A percentile compares a stretch with the other conserved stretches of the same genome.
Conservation (phyloP, 2,329 filamentous ascomycete genomes). For the Penicillium decumbens region DNA sequence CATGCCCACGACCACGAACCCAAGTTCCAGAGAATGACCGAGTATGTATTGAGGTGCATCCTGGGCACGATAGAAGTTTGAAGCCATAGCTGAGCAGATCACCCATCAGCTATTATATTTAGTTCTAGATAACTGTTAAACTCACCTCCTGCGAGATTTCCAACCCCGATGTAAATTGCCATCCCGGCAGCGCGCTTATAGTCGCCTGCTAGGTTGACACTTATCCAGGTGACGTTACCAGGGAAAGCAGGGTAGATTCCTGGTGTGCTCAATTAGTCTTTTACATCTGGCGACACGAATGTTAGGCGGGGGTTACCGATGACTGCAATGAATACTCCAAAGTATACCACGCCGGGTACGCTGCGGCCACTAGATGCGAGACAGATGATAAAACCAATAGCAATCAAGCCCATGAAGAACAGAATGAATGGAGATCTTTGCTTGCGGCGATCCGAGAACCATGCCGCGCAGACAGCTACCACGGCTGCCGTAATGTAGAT, state of each 20-base stretch:
- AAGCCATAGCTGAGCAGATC: constrained; percentile 55
- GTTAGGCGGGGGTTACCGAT: constrained; percentile 34
- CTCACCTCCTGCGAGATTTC: constrained; percentile 47
- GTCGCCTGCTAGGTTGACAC: constrained; percentile 56
- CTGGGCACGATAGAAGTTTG: constrained; percentile 61
- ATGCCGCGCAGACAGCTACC: constrained; percentile 46
- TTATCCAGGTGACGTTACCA: constrained; percentile 53
- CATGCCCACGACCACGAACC: constrained; percentile 47
- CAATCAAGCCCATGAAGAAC: constrained; percentile 50
- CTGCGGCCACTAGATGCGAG: constrained; percentile 33
- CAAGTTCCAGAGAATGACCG: constrained; percentile 51
- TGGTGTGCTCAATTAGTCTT: constrained; percentile 12
- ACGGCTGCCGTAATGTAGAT: constrained; percentile 41
- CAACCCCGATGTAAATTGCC: constrained; percentile 60
- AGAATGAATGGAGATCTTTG: constrained; percentile 55
- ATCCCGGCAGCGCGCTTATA: constrained; percentile 57
- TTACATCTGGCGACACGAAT: too few species aligned
- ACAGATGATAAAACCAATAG: constrained; percentile 55
- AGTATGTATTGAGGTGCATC: constrained; percentile 50
- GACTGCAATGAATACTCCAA: constrained; percentile 47
- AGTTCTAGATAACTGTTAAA: not conserved
- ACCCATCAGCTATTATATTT: not conserved
- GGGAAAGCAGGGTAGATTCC: constrained; percentile 47
- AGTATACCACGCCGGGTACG: constrained; percentile 44
- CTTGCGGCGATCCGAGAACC: constrained; percentile 54